Conservation (phyloP, 352 stramenopile species). For the Pseudoperonospora humuli region DNA sequence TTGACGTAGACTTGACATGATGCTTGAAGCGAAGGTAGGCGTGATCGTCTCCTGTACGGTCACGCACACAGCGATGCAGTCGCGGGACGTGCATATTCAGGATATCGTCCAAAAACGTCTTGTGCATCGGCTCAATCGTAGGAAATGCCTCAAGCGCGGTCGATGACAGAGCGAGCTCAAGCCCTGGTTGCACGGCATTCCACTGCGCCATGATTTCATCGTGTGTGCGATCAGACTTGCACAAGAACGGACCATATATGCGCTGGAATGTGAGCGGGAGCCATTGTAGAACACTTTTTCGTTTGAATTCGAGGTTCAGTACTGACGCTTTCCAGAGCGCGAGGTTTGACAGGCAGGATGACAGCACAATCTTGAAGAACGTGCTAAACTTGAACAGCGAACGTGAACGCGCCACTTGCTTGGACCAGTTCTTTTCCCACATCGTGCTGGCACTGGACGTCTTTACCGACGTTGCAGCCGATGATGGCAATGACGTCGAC, state of each 20-base stretch:
- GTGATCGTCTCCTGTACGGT: conserved; percentile 71
- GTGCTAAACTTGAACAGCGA: conserved; percentile 61
- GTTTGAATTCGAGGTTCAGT: conserved; percentile 61
- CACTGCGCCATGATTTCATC: conserved; percentile 68
- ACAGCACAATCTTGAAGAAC: conserved; percentile 68
- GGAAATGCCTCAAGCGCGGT: conserved; percentile 56
- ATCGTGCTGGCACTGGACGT: conserved; percentile 12
- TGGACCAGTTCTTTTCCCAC: conserved; percentile 77
- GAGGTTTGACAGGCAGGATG: conserved; percentile 52
- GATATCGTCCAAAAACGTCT: conserved; percentile 74
- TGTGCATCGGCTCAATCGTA: conserved; percentile 42
- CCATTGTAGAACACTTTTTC: conserved; percentile 62
- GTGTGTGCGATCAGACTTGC: conserved; percentile 68
- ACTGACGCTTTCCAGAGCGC: conserved; percentile 63
- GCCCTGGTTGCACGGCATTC: conserved; percentile 59
- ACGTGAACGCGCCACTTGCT: conserved; percentile 61
- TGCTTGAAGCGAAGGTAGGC: conserved; percentile 84
- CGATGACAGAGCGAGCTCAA: conserved; percentile 62
- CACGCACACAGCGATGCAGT: conserved; percentile 71
- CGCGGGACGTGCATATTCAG: conserved; percentile 69
- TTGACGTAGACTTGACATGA: conserved; percentile 33
- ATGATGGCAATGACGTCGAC: not conserved
- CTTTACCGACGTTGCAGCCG: not conserved
- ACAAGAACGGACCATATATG: conserved; percentile 62
- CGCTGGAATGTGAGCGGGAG: conserved; percentile 63